Percentiles rank a stretch among this genome's conserved stretches.
These are phyloP conservation scores for Fraxinus albicans DNA, from an alignment of 305 asterid genomes.

Conservation along the genomic window DNA sequence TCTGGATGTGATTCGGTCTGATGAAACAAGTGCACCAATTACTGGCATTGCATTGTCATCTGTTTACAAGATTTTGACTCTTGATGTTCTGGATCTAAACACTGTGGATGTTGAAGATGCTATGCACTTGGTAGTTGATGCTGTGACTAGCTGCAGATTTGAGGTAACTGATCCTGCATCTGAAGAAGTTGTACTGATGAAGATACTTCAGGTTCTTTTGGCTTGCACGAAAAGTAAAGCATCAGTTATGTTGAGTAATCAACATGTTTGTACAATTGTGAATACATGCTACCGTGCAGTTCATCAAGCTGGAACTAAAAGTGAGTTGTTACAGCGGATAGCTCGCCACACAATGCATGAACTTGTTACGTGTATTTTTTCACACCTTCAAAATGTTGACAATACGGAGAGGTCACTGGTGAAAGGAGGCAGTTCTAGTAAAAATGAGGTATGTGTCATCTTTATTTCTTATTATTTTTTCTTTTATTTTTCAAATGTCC, in stretches of 20 bases:
- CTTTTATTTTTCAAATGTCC: slow-evolving; percentile 18
- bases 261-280: slow-evolving; percentile 90
- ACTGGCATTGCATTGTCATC: slow-evolving; percentile 91
- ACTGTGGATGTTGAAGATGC: slow-evolving; percentile 79
- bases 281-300: slow-evolving; percentile 86
- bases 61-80: slow-evolving; percentile 82
- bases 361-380: slow-evolving; percentile 85
- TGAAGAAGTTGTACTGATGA: slow-evolving; percentile 90
- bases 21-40: slow-evolving; percentile 97
- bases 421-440: slow-evolving; percentile 62
- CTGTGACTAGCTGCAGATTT: slow-evolving; percentile 97
- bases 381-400: slow-evolving; percentile 87
- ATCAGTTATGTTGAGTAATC: slow-evolving; percentile 86
- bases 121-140: slow-evolving; percentile 88
- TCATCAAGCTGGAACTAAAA: slow-evolving; percentile 92
- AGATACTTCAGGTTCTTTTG: slow-evolving; percentile 94
- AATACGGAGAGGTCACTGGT: slow-evolving; percentile 67
- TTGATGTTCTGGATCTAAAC: slow-evolving; percentile 72
- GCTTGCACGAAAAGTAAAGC: slow-evolving; percentile 94
- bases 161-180: slow-evolving; percentile 97
- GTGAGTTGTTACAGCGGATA: slow-evolving; percentile 85
- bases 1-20: slow-evolving; percentile 88
- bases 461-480: slow-evolving; percentile 11
- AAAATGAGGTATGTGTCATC: slow-evolving; percentile 55
- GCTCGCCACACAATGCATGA: slow-evolving; percentile 97